Evolutionary conservation across 345 rosid species (phyloP), one percentile per base, ranked within the genome.

Genomic region (Dovyalis caffra): DNA sequence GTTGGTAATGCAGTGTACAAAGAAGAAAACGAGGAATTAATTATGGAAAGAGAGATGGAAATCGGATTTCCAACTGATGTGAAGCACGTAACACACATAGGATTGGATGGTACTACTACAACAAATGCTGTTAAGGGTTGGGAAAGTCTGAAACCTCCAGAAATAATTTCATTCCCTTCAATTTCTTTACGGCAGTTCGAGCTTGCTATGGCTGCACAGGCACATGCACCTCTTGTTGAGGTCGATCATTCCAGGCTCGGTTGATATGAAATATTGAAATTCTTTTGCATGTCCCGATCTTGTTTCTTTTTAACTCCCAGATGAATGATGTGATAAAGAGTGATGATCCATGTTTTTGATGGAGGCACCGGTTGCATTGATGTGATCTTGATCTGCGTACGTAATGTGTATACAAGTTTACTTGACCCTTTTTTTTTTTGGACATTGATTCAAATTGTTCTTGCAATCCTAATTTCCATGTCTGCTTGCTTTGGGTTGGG

Each of bases 31-130:
- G 43, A 32, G 5, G 49, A 32, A 79, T 86, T 80, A 84, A 92
- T n/a, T n/a, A n/a, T 85, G 82, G 94, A 92, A 69, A 82, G 88
- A 76, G 94, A 78, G 86, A 80, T 87, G 90, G 90, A 95, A 75
- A 95, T 95, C 80, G 98, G 99, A 83, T 90, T 79, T 66, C 99
- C 97, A 14, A 92, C 98, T 65, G 97, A 95, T 81, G 98, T 95
- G 40, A 95, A 92, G 81, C 99, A 95, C 78, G 92, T 92, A 74
- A 90, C 98, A 64, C 97, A 92, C 74, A 88, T 95, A 58, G 97
- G 97, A 0, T 89, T 90, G 94, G 97, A 95, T 53, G 95, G 97
- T 33, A 70, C 85, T 37, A 71, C 66, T 4, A 68, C 68, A 1
- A 68, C 78, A 3, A 75, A 37, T 6, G 29, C 51, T 5, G 32